These are phyloP conservation scores for Ceratobasidium sp. DNA, from an alignment of 1,284 basidiomycete species.

Conservation along the genomic window DNA sequence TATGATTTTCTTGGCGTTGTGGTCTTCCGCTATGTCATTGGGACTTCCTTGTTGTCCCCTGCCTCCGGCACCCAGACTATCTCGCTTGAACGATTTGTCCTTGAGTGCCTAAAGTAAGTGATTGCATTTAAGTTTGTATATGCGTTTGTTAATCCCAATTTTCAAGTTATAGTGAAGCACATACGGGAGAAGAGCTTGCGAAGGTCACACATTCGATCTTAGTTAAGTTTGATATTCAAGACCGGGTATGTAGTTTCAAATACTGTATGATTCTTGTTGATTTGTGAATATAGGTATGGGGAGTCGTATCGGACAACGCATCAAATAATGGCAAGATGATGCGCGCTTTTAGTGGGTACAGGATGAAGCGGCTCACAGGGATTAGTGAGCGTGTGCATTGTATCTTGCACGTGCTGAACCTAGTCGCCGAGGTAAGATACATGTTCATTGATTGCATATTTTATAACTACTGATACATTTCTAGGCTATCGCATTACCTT, in stretches of 20 bases:
- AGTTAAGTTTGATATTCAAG: background rate
- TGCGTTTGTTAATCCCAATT: background rate
- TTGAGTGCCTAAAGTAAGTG: constrained; percentile 10
- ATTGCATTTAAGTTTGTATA: background rate
- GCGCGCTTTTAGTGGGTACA: background rate
- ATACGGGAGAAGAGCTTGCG: constrained; percentile 11
- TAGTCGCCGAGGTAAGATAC: background rate
- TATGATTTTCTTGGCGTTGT: constrained; percentile 2
- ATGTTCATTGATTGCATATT: background rate
- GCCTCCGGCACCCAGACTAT: background rate
- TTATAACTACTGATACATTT: background rate
- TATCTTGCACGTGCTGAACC: constrained; percentile 15
- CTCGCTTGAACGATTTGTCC: background rate
- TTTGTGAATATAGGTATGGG: constrained; percentile 33
- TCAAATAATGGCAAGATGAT: constrained; percentile 18
- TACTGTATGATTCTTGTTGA: too few species aligned
- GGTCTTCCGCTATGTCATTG: background rate
- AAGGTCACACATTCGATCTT: background rate
- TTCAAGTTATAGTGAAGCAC: background rate
- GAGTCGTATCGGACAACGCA: constrained; percentile 4
- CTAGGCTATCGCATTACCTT: background rate
- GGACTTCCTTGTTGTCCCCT: too few species aligned
- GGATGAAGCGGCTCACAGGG: background rate
- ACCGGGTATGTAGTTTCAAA: background rate
- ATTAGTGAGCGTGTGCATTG: background rate